Percentiles rank a stretch among this genome's conserved stretches.
Evolutionary conservation across 306 rosid species (phyloP).

Genomic region (Pterocarpus santalinus): DNA sequence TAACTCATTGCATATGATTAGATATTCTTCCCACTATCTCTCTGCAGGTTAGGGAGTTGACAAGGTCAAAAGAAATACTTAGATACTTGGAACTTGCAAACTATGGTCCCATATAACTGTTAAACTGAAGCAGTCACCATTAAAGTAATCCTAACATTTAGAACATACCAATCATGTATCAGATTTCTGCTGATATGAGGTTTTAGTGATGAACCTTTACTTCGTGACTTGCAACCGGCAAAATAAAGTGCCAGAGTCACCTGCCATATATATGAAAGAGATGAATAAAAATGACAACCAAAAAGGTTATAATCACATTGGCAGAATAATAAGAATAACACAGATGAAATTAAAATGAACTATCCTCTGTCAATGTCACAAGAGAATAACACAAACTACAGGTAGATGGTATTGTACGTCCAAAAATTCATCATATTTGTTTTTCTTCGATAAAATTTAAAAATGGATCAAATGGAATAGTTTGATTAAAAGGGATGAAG

Average conservation of each 20-base stretch:
- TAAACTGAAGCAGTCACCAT: constrained; percentile 17
- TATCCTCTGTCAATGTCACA: constrained; percentile 2
- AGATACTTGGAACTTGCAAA: not conserved
- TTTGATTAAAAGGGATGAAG: constrained; percentile 16
- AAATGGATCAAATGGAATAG: constrained; percentile 20
- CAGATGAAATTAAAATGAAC: constrained; percentile 15
- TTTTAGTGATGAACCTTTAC: constrained; percentile 79
- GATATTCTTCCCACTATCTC: constrained; percentile 23
- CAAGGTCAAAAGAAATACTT: constrained; percentile 25
- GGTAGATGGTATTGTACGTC: not conserved
- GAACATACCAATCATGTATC: constrained; percentile 84
- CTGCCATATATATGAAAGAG: constrained; percentile 59
- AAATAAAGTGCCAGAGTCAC: constrained; percentile 68
- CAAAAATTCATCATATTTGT: no score
- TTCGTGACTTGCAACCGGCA: constrained; percentile 75
- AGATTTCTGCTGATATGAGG: constrained; percentile 78
- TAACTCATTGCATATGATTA: constrained; percentile 15
- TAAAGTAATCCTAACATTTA: constrained; percentile 34
- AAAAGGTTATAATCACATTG: constrained; percentile 22
- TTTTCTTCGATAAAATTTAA: no score
- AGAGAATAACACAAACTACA: not conserved
- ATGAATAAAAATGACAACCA: constrained; percentile 31
- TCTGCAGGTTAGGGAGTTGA: constrained; percentile 8
- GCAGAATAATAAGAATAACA: constrained; percentile 1
- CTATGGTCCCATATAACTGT: not conserved